phyloP scores from a whole-genome alignment of 306 rosid species.

The Astragalus glycyphyllos region DNA sequence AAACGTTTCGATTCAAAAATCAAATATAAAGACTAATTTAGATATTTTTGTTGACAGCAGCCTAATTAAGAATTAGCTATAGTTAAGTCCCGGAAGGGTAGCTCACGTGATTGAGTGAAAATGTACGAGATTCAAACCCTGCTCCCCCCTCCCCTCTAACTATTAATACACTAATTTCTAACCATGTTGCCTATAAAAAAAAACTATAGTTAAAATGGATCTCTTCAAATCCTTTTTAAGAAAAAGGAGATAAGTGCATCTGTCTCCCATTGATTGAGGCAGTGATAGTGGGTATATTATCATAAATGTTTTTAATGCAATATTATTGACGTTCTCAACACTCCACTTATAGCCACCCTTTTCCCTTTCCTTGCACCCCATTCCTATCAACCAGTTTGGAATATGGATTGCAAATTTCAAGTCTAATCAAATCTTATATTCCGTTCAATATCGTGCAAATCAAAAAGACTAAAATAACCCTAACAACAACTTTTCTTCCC shows the following conservation, averaged over 20 bases:
- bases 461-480: not conserved
- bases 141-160: no score
- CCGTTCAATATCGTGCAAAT: constrained; percentile 1
- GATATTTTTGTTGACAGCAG: no score
- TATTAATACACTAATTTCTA: no score
- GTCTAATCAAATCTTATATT: constrained; percentile 40
- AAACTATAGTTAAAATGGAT: not conserved
- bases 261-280: constrained; percentile 47
- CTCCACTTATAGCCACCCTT: constrained; percentile 30
- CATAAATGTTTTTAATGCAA: constrained; percentile 40
- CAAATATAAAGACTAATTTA: no score
- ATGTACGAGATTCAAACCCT: no score
- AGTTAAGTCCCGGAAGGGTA: no score
- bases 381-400: constrained; percentile 24
- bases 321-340: constrained; percentile 40
- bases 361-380: constrained; percentile 15
- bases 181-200: no score
- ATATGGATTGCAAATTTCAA: constrained; percentile 35
- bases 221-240: not conserved
- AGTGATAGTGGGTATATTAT: constrained; percentile 43
- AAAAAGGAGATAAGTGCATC: constrained; percentile 9
- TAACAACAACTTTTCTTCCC: constrained; percentile 16
- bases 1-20: no score
- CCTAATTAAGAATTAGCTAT: no score
- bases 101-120: no score